These are phyloP conservation scores for Paraurostyla sp. DNA, from an alignment of 73 alveolate species.

Conservation along the genomic window DNA sequence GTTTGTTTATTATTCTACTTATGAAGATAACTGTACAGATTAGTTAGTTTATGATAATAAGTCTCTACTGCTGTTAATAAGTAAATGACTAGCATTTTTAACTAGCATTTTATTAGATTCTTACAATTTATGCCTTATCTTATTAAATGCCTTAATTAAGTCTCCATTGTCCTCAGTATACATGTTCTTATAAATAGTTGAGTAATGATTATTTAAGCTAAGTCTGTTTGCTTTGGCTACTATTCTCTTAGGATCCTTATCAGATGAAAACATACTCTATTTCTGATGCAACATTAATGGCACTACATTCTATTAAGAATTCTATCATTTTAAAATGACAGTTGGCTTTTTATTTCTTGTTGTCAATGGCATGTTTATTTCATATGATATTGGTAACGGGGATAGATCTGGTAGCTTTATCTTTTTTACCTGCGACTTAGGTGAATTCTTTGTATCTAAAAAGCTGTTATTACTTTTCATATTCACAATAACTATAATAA, in stretches of 20 bases:
- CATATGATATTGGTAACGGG: slow-evolving; percentile 17
- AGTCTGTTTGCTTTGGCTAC: background rate
- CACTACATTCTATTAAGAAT: background rate
- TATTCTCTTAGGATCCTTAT: background rate
- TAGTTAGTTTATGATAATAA: background rate
- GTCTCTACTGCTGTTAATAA: background rate
- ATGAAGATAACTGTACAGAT: background rate
- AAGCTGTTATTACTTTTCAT: no score
- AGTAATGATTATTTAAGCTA: background rate
- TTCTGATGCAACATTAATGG: background rate
- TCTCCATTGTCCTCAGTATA: slow-evolving; percentile 41
- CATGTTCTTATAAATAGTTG: slow-evolving; percentile 33
- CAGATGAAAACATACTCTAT: background rate
- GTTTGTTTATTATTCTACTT: background rate
- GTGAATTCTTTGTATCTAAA: no score
- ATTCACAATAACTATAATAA: no score
- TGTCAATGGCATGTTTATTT: background rate
- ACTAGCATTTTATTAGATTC: background rate
- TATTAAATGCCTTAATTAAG: slow-evolving; percentile 14
- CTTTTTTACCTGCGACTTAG: no score
- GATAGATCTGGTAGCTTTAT: slow-evolving; percentile 18
- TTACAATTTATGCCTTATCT: background rate
- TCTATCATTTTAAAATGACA: background rate
- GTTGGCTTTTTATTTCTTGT: background rate
- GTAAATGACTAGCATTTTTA: background rate